These are phyloP conservation scores for Fragaria iinumae DNA, from an alignment of 306 rosid species.

Conservation along the genomic window DNA sequence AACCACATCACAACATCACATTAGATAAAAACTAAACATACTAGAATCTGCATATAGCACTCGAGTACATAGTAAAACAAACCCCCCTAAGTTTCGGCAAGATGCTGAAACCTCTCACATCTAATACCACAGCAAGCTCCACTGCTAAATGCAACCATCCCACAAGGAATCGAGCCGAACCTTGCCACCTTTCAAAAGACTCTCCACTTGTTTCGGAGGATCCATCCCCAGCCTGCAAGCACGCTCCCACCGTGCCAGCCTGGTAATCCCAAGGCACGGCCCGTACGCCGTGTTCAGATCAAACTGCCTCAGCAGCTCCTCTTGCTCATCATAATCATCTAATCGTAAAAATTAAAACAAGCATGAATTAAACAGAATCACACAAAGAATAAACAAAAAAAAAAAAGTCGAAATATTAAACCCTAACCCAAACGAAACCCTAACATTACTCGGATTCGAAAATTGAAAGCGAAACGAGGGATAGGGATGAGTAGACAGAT, in stretches of 20 bases:
- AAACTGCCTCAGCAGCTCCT: slow-evolving; percentile 61
- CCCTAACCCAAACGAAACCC: neutral
- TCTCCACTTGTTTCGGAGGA: slow-evolving; percentile 58
- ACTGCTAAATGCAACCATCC: slow-evolving; percentile 50
- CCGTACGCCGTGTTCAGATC: slow-evolving; percentile 83
- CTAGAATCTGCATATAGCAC: neutral
- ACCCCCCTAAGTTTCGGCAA: neutral
- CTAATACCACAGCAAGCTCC: neutral
- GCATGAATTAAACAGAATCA: no score
- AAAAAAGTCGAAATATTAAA: neutral
- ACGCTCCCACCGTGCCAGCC: slow-evolving; percentile 77
- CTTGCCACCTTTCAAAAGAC: slow-evolving; percentile 40
- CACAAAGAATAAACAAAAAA: no score
- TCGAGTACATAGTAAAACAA: neutral
- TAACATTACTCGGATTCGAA: neutral
- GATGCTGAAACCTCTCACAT: neutral
- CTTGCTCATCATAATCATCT: slow-evolving; percentile 57
- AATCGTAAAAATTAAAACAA: neutral
- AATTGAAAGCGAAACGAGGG: neutral
- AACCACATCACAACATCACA: neutral
- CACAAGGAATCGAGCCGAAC: slow-evolving; percentile 47
- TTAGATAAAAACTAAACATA: neutral
- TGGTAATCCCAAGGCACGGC: slow-evolving; percentile 73
- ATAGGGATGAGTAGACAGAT: no score
- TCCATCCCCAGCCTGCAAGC: slow-evolving; percentile 64